These are phyloP conservation scores for Microdochium trichocladiopsis DNA, from an alignment of 2,329 filamentous ascomycete species.

Conservation along the genomic window DNA sequence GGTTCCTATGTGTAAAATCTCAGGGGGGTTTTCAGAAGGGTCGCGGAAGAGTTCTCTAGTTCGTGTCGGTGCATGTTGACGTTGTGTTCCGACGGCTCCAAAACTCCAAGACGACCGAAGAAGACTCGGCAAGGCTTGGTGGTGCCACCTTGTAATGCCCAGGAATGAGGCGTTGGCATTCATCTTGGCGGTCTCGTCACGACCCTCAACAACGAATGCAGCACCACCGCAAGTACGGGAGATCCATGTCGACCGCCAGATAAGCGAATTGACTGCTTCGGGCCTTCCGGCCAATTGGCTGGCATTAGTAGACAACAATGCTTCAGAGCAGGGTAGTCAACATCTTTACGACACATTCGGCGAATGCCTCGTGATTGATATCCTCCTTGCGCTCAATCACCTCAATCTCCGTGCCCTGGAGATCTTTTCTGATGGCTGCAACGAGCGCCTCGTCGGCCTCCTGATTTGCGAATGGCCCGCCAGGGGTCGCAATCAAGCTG, in stretches of 20 bases:
- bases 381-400: constrained; percentile 40
- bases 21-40: not conserved
- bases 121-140: not conserved
- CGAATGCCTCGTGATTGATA: constrained; percentile 33
- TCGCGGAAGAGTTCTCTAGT: too few species aligned
- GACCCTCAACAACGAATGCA: not conserved
- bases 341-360: not conserved
- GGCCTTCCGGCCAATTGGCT: not conserved
- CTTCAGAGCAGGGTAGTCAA: not conserved
- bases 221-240: not conserved
- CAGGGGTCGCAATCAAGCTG: constrained; percentile 50
- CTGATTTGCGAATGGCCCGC: constrained; percentile 43
- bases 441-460: constrained; percentile 43
- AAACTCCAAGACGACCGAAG: not conserved
- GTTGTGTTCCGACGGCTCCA: too few species aligned
- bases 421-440: constrained; percentile 36
- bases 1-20: not conserved
- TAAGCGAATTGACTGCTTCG: too few species aligned
- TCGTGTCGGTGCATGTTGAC: too few species aligned
- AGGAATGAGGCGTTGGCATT: not conserved
- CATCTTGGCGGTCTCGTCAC: not conserved
- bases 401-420: constrained; percentile 39
- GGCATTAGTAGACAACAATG: not conserved
- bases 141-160: not conserved
- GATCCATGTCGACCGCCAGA: not conserved